A percentile compares a stretch with the other conserved stretches of the same genome.
phyloP scores from a whole-genome alignment of 1,284 basidiomycete species.

The Xerocomus nothofagi region DNA sequence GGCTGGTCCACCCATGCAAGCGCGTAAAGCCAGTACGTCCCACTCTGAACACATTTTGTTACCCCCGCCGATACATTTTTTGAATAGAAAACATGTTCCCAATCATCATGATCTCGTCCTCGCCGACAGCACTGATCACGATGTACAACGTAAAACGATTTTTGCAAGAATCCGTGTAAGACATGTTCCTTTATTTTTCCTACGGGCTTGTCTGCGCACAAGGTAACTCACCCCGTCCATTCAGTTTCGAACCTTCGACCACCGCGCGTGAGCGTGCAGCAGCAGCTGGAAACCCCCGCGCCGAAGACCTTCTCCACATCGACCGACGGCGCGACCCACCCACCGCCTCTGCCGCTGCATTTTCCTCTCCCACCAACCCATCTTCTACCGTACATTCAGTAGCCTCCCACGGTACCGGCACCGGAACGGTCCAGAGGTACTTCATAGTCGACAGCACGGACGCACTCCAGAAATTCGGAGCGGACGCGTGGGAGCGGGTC shows the following conservation, averaged over 20 bases:
- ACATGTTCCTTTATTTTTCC: slow-evolving; percentile 7
- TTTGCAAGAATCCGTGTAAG: slow-evolving; percentile 84
- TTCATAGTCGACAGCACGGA: slow-evolving; percentile 93
- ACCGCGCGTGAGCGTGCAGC: slow-evolving; percentile 67
- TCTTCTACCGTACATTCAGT: background rate
- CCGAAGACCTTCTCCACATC: slow-evolving; percentile 84
- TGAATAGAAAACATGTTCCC: slow-evolving; percentile 68
- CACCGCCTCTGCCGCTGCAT: slow-evolving; percentile 38
- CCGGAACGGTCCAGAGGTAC: slow-evolving; percentile 47
- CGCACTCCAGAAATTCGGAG: slow-evolving; percentile 86
- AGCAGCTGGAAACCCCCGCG: slow-evolving; percentile 70
- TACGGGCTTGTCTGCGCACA: background rate
- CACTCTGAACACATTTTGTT: background rate
- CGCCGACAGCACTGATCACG: slow-evolving; percentile 91
- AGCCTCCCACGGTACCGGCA: slow-evolving; percentile 12
- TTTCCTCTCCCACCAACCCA: slow-evolving; percentile 3
- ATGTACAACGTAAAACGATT: slow-evolving; percentile 98
- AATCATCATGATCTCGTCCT: slow-evolving; percentile 96
- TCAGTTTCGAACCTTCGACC: slow-evolving; percentile 78
- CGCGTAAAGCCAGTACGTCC: slow-evolving; percentile 60
- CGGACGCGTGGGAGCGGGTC: slow-evolving; percentile 93
- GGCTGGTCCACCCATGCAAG: slow-evolving; percentile 51
- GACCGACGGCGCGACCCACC: slow-evolving; percentile 74
- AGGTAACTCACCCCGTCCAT: background rate
- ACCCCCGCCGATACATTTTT: too few species aligned